Base-by-base conservation (phyloP, 768 basidiomycete species). In the Serendipita sp. region DNA sequence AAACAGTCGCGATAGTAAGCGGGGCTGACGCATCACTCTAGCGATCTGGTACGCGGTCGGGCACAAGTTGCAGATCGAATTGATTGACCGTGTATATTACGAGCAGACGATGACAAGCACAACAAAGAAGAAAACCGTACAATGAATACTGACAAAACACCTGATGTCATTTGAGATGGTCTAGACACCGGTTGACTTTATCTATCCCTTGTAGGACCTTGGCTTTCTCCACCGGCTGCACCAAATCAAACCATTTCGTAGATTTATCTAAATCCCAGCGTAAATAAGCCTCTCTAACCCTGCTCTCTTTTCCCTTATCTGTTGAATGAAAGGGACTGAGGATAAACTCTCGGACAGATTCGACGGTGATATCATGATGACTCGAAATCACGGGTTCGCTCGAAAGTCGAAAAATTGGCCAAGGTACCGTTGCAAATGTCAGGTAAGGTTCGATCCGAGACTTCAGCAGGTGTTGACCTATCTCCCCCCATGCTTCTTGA, bases 261-360 rank as follows among this genome's bases (percentile, higher is more conserved):
- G 16, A 28, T 11, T 60, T 16, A 30, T 60, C 56, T 38, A 30
- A 30, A n/a, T 60, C 16, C 28, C 18, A 60, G 13, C 56, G 56
- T 35, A 60, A 8, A 34, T 23, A 60, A 1, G 56, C 56, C 10
- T 60, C 56, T 60, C 56, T 23, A 8, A 60, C 35, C 34, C 56
- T 3, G 18, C 30, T 38, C 36, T 60, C 56, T 30, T 60, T 60
- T 2, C 56, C 35, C 30, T 32, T 60, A 30, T 60, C 36, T n/a
- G 56, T 60, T 0, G 56, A 60, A 38, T 60, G 56, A 35, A 60
- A 60, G 10, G 56, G 56, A 60, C 56, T 60, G 56, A 60, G 56
- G 10, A 60, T 35, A 60, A 60, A 60, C 56, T 60, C 56, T 8
- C 36, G 4, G 10, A 60, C 56, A 8, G 23, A 23, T n/a, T 60